Evolutionary conservation across 768 basidiomycete genomes (phyloP).

Genomic region (Neoboletus brunneissimus): DNA sequence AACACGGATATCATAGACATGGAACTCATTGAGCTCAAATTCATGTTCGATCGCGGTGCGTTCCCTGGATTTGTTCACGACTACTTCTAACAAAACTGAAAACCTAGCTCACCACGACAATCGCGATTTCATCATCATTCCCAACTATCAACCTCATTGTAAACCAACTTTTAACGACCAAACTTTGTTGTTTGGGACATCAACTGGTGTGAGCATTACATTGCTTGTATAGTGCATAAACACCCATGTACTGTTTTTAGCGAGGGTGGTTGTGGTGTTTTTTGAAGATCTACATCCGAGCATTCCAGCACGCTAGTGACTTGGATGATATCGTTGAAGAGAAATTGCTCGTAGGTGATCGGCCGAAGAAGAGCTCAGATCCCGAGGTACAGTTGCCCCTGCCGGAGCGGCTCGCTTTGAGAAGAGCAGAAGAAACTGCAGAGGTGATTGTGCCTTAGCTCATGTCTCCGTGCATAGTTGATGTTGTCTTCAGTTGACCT

Average conservation of each 20-base stretch:
- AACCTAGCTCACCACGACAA: constrained; percentile 77
- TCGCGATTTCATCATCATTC: constrained; percentile 76
- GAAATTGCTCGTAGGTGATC: constrained; percentile 76
- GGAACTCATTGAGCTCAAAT: constrained; percentile 82
- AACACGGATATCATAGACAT: constrained; percentile 72
- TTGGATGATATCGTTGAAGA: constrained; percentile 79
- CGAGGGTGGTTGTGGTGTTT: constrained; percentile 69
- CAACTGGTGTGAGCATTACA: constrained; percentile 53
- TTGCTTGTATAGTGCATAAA: background rate
- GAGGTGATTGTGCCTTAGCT: constrained; percentile 41
- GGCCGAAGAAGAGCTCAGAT: constrained; percentile 61
- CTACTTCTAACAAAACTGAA: constrained; percentile 4
- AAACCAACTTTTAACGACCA: constrained; percentile 58
- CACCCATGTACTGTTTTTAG: constrained; percentile 35
- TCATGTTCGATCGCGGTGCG: constrained; percentile 74
- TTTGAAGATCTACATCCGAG: constrained; percentile 74
- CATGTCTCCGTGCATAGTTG: background rate
- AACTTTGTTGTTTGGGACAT: constrained; percentile 61
- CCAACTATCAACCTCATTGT: constrained; percentile 69
- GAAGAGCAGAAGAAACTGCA: constrained; percentile 48
- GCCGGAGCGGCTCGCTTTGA: constrained; percentile 53
- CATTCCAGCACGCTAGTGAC: constrained; percentile 76
- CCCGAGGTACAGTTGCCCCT: constrained; percentile 50
- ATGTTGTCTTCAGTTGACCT: constrained; percentile 51
- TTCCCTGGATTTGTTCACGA: constrained; percentile 6